These are phyloP conservation scores for Pyricularia grisea DNA, from an alignment of 2,329 filamentous ascomycete species.

Conservation along the genomic window DNA sequence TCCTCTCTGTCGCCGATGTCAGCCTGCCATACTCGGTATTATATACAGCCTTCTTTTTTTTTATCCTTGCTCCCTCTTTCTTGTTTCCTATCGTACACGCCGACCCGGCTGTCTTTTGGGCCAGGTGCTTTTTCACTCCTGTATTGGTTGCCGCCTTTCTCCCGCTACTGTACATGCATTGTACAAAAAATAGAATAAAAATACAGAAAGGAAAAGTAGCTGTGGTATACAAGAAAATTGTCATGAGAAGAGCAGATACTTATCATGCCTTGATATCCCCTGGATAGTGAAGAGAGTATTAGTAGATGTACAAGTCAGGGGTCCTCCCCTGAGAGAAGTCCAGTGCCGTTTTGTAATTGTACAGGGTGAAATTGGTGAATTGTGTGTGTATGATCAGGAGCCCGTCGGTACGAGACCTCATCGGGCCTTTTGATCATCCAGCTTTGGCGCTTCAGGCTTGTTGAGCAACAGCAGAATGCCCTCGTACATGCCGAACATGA, in stretches of 20 bases:
- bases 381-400: neutral
- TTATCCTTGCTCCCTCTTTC: neutral
- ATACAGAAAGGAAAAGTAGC: neutral
- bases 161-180: neutral
- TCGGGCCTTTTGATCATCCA: neutral
- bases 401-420: neutral
- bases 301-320: neutral
- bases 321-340: neutral
- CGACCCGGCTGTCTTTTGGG: neutral
- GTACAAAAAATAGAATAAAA: neutral
- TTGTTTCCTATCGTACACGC: neutral
- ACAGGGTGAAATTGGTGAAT: neutral
- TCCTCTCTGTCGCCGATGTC: neutral
- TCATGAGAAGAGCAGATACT: neutral
- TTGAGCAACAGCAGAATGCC: constrained; percentile 41
- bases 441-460: constrained; percentile 7
- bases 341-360: neutral
- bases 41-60: neutral
- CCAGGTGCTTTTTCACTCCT: neutral
- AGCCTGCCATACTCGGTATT: neutral
- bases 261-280: neutral
- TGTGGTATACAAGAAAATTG: neutral
- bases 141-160: neutral
- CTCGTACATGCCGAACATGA: constrained; percentile 90
- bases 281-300: neutral